Conservation (phyloP, 179 eudicot species). For the Silene coronaria region DNA sequence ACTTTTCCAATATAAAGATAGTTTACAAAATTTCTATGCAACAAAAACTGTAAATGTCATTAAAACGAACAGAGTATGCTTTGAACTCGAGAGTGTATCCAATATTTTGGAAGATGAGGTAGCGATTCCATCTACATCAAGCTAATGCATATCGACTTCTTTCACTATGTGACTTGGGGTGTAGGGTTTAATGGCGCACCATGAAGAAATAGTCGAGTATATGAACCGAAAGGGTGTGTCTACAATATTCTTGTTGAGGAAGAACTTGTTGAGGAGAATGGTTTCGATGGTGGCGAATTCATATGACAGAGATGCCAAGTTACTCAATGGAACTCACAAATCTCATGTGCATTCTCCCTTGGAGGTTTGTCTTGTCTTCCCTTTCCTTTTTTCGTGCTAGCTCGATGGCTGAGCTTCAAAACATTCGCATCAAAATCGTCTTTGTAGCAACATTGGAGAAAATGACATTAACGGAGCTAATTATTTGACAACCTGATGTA, state of each 20-base stretch:
- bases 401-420: too few species aligned
- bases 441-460: too few species aligned
- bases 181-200: slow-evolving; percentile 65
- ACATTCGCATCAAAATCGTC: too few species aligned
- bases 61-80: too few species aligned
- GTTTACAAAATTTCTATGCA: too few species aligned
- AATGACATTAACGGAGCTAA: too few species aligned
- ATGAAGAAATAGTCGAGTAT: slow-evolving; percentile 50
- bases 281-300: slow-evolving; percentile 70
- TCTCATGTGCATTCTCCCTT: slow-evolving; percentile 51
- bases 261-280: slow-evolving; percentile 65
- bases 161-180: background rate
- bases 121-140: too few species aligned
- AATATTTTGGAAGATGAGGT: too few species aligned
- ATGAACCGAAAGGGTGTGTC: slow-evolving; percentile 57
- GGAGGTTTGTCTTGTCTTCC: slow-evolving; percentile 9
- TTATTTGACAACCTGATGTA: too few species aligned
- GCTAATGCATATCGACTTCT: background rate
- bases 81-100: too few species aligned
- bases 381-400: background rate
- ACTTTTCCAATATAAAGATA: too few species aligned
- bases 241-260: slow-evolving; percentile 55
- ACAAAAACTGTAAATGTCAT: too few species aligned
- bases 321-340: slow-evolving; percentile 65
- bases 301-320: slow-evolving; percentile 52